Evolutionary conservation across 305 asterid species (phyloP), one percentile per base, ranked within the genome.

Genomic region (Lippia alba): DNA sequence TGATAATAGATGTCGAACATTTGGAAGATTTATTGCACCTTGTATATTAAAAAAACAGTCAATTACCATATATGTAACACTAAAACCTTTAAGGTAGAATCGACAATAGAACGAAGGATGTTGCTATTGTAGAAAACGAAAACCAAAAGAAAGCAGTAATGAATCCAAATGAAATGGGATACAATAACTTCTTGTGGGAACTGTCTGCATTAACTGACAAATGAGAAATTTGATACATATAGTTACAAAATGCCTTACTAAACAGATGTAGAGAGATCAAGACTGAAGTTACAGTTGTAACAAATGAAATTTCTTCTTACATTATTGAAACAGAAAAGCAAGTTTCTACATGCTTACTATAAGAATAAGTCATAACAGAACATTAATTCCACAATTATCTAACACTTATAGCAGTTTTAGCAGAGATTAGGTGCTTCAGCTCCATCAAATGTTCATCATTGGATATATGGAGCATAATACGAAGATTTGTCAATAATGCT

Each of bases 401-500:
- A 76, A 66, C 64, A 69, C 71, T 73, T 72, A 70, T 60, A 80
- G 76, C 79, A 72, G 71, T 74, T 74, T 82, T 83, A 73, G 82
- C 55, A 48, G 88, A 78, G 61, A 83, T 83, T 74, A 89, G 81
- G 85, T 72, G 66, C 81, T 73, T 89, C 79, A 89, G 83, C 88
- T 87, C 93, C 73, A 60, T 75, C 88, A 87, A 87, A 87, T 89
- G 93, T 79, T 87, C 93, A 70, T 89, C 96, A 79, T 89, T 89
- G 66, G 93, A 85, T 65, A 89, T 80, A 81, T 79, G 84, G 79
- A 89, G 96, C 79, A 73, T 79, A 66, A 82, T 83, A 60, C 96
- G 89, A 58, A 89, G 96, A 73, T 87, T 82, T 64, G 96, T 89
- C 86, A 89, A 67, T 76, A 87, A 64, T 51, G 81, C 78, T 74